A percentile compares a stretch with the other conserved stretches of the same genome.
Conservation (phyloP, 148 eudicot species). For the Beta vulgaris region DNA sequence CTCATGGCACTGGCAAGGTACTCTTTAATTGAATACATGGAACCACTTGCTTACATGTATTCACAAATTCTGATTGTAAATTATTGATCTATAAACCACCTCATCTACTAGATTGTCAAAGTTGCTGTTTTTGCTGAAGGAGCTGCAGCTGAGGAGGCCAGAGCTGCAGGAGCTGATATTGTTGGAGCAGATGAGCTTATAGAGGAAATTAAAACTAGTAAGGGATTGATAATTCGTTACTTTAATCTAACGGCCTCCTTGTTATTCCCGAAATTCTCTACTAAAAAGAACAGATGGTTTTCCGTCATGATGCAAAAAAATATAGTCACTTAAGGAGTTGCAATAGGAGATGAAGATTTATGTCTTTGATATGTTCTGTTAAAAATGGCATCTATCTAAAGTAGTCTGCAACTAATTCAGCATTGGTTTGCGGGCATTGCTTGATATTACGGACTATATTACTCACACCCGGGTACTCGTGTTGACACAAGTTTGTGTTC, state of each 20-base stretch:
- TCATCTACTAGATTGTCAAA: conserved; percentile 48
- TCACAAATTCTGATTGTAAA: background rate
- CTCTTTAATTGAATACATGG: background rate
- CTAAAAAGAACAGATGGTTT: too few relatives aligned
- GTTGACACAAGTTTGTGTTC: too few relatives aligned
- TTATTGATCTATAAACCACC: background rate
- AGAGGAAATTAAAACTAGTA: conserved; percentile 67
- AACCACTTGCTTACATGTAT: background rate
- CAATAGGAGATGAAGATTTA: too few relatives aligned
- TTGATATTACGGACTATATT: too few relatives aligned
- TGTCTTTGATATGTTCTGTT: too few relatives aligned
- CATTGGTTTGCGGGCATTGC: too few relatives aligned
- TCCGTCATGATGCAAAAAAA: too few relatives aligned
- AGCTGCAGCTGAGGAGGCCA: conserved; percentile 91
- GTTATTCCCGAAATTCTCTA: too few relatives aligned
- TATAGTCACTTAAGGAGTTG: too few relatives aligned
- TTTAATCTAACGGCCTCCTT: background rate
- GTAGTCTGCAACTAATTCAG: too few relatives aligned
- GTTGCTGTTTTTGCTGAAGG: conserved; percentile 98
- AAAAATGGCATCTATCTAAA: too few relatives aligned
- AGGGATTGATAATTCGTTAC: conserved; percentile 12
- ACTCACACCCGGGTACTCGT: too few relatives aligned
- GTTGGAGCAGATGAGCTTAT: conserved; percentile 87
- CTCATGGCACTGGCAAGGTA: conserved; percentile 97
- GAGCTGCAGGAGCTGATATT: conserved; percentile 92